Conservation (phyloP, 139 green algal genomes). For the Asterochloris erici region DNA sequence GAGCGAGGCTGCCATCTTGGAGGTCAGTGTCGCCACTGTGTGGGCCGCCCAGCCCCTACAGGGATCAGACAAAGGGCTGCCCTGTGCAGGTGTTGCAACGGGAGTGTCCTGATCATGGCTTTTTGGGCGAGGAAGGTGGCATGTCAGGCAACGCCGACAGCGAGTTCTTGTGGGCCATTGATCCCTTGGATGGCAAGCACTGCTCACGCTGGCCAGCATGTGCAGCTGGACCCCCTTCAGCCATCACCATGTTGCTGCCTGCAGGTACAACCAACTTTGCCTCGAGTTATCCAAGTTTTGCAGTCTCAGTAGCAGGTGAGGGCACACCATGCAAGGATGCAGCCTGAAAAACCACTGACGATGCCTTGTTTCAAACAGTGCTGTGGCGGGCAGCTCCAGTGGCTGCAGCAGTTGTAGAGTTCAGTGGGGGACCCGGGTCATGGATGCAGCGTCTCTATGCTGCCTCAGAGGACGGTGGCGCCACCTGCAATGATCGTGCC, state of each 20-base stretch:
- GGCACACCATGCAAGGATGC: neutral
- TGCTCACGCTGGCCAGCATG: neutral
- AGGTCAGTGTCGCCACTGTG: conserved; percentile 7
- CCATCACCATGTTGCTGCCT: conserved; percentile 5
- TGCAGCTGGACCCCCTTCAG: too few species aligned
- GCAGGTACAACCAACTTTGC: conserved; percentile 83
- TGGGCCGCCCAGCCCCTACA: neutral
- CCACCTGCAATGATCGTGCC: conserved; percentile 69
- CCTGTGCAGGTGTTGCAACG: conserved; percentile 37
- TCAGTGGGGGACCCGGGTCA: conserved; percentile 44
- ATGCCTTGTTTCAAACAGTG: conserved; percentile 3
- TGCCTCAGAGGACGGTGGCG: conserved; percentile 59
- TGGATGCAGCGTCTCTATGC: conserved; percentile 80
- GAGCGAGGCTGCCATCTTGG: conserved; percentile 61
- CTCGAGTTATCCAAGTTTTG: conserved; percentile 80
- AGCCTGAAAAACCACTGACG: neutral
- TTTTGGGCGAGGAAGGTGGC: conserved; percentile 93
- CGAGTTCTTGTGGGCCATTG: conserved; percentile 88
- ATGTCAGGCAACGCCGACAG: conserved; percentile 64
- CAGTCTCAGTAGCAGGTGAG: conserved; percentile 65
- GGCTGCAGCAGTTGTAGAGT: conserved; percentile 45
- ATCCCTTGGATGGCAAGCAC: conserved; percentile 55
- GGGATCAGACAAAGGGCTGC: neutral
- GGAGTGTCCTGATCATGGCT: conserved; percentile 54
- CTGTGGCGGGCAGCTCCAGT: conserved; percentile 24